Percentiles rank a stretch among this genome's conserved stretches.
Conservation (phyloP, 495 filamentous ascomycete genomes). For the Podospora comata region DNA sequence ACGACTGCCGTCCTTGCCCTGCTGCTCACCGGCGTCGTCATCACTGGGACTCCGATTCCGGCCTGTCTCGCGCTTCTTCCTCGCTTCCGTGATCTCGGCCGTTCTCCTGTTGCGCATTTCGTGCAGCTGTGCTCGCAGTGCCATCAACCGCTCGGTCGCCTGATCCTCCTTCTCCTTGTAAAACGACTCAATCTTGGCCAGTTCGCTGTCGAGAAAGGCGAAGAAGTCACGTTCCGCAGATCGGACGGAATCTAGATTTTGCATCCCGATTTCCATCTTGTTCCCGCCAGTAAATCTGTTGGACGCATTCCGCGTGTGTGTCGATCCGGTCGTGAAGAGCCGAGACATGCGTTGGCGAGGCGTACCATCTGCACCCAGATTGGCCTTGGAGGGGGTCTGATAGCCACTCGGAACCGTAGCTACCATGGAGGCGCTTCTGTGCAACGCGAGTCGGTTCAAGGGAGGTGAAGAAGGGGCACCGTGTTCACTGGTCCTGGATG, state of each 20-base stretch:
- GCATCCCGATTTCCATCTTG: conserved; percentile 29
- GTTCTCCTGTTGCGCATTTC: conserved; percentile 79
- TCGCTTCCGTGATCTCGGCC: conserved; percentile 59
- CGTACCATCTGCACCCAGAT: conserved; percentile 19
- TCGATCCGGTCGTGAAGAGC: conserved; percentile 30
- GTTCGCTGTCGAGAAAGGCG: conserved; percentile 68
- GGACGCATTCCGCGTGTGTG: conserved; percentile 20
- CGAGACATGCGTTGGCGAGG: conserved; percentile 28
- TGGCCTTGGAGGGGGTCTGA: conserved; percentile 10
- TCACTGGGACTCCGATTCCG: conserved; percentile 15
- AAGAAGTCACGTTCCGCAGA: conserved; percentile 73
- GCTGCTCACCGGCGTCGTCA: conserved; percentile 19
- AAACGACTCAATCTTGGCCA: conserved; percentile 83
- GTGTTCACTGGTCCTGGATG: conserved; percentile 36
- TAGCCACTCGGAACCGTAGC: conserved; percentile 13
- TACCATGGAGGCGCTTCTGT: conserved; percentile 29
- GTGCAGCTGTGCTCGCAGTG: conserved; percentile 76
- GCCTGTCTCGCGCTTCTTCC: conserved; percentile 29
- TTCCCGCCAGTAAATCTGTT: conserved; percentile 11
- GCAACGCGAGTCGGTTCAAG: conserved; percentile 16
- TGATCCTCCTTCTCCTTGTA: conserved; percentile 81
- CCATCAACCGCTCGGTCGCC: conserved; percentile 63
- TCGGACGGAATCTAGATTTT: conserved; percentile 47
- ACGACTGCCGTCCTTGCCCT: conserved; percentile 20
- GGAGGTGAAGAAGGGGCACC: conserved; percentile 12